A percentile compares a stretch with the other conserved stretches of the same genome.
Evolutionary conservation across 768 basidiomycete species (phyloP).

Genomic region (Roridomyces roridus): DNA sequence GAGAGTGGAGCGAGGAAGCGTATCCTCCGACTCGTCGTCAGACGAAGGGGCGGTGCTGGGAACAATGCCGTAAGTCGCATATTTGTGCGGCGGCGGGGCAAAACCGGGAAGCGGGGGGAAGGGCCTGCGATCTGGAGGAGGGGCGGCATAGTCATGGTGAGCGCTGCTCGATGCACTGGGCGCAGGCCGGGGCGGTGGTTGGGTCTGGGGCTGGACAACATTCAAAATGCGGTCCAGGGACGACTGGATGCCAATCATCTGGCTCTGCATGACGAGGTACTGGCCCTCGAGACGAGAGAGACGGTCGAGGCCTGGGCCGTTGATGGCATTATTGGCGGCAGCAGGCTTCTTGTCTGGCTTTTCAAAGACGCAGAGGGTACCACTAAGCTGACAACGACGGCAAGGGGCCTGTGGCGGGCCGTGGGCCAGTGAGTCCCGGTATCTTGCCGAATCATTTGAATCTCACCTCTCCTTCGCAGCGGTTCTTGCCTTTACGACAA

Average conservation of each 20-base stretch:
- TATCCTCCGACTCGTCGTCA: slow-evolving; percentile 92
- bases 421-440: slow-evolving; percentile 84
- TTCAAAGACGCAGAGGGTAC: slow-evolving; percentile 84
- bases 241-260: slow-evolving; percentile 95
- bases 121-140: slow-evolving; percentile 41
- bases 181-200: slow-evolving; percentile 45
- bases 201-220: slow-evolving; percentile 59
- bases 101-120: slow-evolving; percentile 94
- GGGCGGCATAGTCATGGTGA: slow-evolving; percentile 31
- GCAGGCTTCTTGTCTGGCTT: slow-evolving; percentile 87
- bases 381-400: slow-evolving; percentile 86
- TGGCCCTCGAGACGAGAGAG: slow-evolving; percentile 86
- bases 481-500: slow-evolving; percentile 91
- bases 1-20: slow-evolving; percentile 80
- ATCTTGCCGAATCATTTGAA: slow-evolving; percentile 59
- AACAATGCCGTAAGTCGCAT: slow-evolving; percentile 89
- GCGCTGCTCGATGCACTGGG: slow-evolving; percentile 6
- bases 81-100: slow-evolving; percentile 81
- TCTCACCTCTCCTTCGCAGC: slow-evolving; percentile 72
- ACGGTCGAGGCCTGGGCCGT: slow-evolving; percentile 79
- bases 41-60: slow-evolving; percentile 84
- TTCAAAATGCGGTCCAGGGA: slow-evolving; percentile 83
- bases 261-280: slow-evolving; percentile 90
- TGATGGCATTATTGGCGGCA: slow-evolving; percentile 48
- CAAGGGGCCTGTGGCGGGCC: slow-evolving; percentile 74